Conservation (phyloP, 805 yeast genomes). For the Saccharomyces eubayanus region DNA sequence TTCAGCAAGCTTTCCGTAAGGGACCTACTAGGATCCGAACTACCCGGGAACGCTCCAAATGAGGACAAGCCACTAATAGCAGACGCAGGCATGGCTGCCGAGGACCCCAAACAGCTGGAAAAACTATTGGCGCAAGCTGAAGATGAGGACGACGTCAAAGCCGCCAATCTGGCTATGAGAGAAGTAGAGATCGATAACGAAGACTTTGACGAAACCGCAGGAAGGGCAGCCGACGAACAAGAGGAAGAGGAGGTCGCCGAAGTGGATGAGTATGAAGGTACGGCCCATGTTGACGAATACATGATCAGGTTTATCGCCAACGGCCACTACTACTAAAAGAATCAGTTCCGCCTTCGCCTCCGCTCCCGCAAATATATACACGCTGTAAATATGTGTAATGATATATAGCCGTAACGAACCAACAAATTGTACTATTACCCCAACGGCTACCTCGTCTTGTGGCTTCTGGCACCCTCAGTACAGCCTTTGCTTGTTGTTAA, state of each 20-base stretch:
- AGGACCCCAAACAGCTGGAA: conserved; percentile 39
- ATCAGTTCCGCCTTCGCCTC: background rate
- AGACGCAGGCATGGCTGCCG: conserved; percentile 27
- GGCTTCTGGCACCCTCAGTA: background rate
- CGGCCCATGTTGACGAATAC: conserved; percentile 88
- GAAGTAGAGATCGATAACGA: conserved; percentile 72
- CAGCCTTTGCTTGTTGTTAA: background rate
- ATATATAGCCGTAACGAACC: background rate
- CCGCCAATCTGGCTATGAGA: conserved; percentile 76
- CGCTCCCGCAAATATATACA: background rate
- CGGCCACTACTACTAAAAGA: conserved; percentile 48
- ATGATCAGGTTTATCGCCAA: conserved; percentile 87
- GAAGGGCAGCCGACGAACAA: conserved; percentile 1
- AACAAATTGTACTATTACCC: background rate
- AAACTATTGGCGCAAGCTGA: conserved; percentile 83
- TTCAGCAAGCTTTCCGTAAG: conserved; percentile 79
- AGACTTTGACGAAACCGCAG: conserved; percentile 58
- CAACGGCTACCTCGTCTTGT: background rate
- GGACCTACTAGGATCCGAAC: conserved; percentile 63
- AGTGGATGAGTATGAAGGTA: conserved; percentile 40
- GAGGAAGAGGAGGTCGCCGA: conserved; percentile 11
- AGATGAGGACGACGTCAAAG: conserved; percentile 83
- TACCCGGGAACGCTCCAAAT: conserved; percentile 17
- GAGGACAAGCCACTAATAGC: conserved; percentile 34
- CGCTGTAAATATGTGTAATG: background rate